These are phyloP conservation scores for Cystobasidium ongulense DNA, from an alignment of 768 basidiomycete genomes.

Conservation along the genomic window DNA sequence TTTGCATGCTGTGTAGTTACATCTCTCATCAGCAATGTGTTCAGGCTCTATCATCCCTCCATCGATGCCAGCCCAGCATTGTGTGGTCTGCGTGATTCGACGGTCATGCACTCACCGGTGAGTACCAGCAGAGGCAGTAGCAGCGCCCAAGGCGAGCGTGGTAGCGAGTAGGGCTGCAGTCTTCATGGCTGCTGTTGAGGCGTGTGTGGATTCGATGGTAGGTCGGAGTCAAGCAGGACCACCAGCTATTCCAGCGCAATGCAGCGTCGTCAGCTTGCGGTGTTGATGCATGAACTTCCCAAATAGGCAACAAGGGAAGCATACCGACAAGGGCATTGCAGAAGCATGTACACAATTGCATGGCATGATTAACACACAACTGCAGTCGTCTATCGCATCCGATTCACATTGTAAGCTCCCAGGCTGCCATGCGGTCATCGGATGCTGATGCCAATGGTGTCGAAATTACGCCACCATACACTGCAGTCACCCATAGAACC, in stretches of 20 bases:
- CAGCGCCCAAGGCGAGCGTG: slow-evolving; percentile 33
- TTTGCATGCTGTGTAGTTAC: slow-evolving; percentile 67
- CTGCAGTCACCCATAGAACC: neutral
- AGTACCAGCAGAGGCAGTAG: slow-evolving; percentile 44
- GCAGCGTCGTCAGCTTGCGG: slow-evolving; percentile 15
- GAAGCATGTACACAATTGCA: too few relatives aligned
- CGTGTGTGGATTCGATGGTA: neutral
- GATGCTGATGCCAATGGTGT: too few relatives aligned
- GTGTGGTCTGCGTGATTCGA: too few relatives aligned
- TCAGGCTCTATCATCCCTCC: too few relatives aligned
- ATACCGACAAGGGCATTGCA: too few relatives aligned
- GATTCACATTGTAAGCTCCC: too few relatives aligned
- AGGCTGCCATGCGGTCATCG: too few relatives aligned
- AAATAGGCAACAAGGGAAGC: neutral
- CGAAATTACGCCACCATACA: too few relatives aligned
- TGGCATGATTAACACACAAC: too few relatives aligned
- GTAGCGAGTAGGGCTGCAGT: neutral
- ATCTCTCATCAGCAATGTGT: neutral
- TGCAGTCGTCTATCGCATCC: too few relatives aligned
- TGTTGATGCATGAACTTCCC: neutral
- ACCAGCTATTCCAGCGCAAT: too few relatives aligned
- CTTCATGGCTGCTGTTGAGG: neutral
- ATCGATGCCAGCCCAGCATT: too few relatives aligned
- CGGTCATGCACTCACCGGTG: slow-evolving; percentile 43
- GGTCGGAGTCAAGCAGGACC: neutral